Conservation (phyloP, 305 asterid genomes). For the Andrographis paniculata region DNA sequence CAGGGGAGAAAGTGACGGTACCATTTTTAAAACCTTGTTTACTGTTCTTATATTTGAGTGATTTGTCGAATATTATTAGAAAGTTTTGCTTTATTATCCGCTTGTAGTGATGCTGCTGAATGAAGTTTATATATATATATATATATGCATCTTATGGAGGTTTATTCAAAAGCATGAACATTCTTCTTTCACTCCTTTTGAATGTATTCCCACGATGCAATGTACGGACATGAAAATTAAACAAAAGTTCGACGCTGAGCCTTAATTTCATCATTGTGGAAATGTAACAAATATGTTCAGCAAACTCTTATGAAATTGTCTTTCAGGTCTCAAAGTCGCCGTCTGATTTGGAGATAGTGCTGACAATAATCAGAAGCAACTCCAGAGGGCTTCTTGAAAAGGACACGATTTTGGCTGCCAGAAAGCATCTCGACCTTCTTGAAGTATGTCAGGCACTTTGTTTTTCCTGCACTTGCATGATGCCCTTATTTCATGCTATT, state of each 20-base stretch:
- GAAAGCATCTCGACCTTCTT: conserved; percentile 77
- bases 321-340: conserved; percentile 81
- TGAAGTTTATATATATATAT: too few relatives aligned
- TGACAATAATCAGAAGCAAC: conserved; percentile 74
- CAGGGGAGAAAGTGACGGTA: conserved; percentile 70
- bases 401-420: conserved; percentile 58
- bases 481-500: too few relatives aligned
- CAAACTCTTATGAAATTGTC: conserved; percentile 10
- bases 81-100: neutral
- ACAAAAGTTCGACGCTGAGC: too few relatives aligned
- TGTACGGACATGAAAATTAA: neutral
- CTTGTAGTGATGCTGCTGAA: conserved; percentile 1
- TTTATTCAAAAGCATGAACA: neutral
- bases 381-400: conserved; percentile 71
- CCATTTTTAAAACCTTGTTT: conserved; percentile 15
- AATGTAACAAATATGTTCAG: neutral
- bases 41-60: neutral
- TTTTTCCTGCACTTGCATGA: too few relatives aligned
- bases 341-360: conserved; percentile 82
- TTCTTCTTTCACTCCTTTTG: conserved; percentile 3
- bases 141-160: too few relatives aligned
- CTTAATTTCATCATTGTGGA: too few relatives aligned
- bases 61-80: conserved; percentile 9
- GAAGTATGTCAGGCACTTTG: conserved; percentile 49
- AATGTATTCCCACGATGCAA: neutral